These are phyloP conservation scores for Pyracantha coccinea DNA, from an alignment of 331 rosid species.

Conservation along the genomic window DNA sequence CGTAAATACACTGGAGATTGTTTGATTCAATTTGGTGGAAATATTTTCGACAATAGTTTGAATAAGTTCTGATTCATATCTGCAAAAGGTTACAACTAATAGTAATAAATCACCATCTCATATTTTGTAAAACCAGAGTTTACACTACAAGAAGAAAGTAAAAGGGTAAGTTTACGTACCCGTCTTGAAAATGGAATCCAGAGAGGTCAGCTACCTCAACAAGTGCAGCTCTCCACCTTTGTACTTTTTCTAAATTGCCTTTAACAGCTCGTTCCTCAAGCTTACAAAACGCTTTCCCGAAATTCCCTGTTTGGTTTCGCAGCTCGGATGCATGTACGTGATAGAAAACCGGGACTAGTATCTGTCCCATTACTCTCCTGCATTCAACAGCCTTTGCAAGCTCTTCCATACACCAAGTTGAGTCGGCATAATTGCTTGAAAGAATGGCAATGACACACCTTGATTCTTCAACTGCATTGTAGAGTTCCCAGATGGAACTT, in stretches of 20 bases:
- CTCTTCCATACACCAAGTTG: conserved; percentile 2
- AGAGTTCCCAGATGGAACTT: not conserved
- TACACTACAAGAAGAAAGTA: not conserved
- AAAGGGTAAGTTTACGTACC: not conserved
- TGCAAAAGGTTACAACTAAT: not conserved
- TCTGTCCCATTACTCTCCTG: not conserved
- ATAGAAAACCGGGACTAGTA: conserved; percentile 10
- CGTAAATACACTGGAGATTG: not conserved
- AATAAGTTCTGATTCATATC: not conserved
- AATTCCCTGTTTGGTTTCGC: not conserved
- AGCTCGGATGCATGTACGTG: conserved; percentile 8
- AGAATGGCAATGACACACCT: not conserved
- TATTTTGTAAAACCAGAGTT: no score
- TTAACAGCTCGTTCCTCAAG: not conserved
- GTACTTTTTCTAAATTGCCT: not conserved
- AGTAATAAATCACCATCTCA: not conserved
- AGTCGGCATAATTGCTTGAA: not conserved
- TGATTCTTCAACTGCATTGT: conserved; percentile 13
- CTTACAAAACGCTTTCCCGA: not conserved
- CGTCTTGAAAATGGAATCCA: not conserved
- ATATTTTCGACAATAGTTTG: not conserved
- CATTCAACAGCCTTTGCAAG: not conserved
- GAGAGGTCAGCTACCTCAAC: not conserved
- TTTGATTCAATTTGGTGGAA: not conserved
- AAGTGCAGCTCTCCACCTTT: not conserved